Percentiles rank a stretch among this genome's conserved stretches.
These are phyloP conservation scores for Rhodocollybia butyracea DNA, from an alignment of 768 basidiomycete genomes.

Conservation along the genomic window DNA sequence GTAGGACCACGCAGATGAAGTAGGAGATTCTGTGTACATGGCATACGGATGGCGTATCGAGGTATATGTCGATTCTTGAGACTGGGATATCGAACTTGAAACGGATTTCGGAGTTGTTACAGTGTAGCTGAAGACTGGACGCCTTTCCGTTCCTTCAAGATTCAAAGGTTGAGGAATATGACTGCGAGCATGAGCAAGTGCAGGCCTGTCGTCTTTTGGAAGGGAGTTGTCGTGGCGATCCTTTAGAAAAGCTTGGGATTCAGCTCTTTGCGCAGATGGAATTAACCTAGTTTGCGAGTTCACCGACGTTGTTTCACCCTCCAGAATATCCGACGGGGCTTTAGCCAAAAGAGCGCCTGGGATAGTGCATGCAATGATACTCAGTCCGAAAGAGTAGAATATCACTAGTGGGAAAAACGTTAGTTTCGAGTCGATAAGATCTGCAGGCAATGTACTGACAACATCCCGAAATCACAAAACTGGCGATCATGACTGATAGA, in stretches of 20 bases:
- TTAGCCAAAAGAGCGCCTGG: not conserved
- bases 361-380: not conserved
- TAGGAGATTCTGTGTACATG: not conserved
- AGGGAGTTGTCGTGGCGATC: not conserved
- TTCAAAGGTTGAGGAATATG: not conserved
- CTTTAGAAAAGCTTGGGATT: not conserved
- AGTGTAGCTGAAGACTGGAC: not conserved
- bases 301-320: not conserved
- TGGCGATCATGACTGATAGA: slow-evolving; percentile 24
- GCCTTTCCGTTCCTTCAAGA: not conserved
- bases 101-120: not conserved
- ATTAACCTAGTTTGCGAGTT: not conserved
- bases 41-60: not conserved
- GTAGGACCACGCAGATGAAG: not conserved
- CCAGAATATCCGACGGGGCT: not conserved
- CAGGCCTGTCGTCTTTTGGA: not conserved
- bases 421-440: not conserved
- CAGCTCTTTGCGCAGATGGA: not conserved
- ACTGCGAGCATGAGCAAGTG: not conserved
- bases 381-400: not conserved
- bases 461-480: slow-evolving; percentile 30
- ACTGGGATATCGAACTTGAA: too few relatives aligned
- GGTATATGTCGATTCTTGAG: too few relatives aligned
- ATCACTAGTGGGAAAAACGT: not conserved
- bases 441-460: slow-evolving; percentile 21